Base-by-base conservation (phyloP, 2,329 filamentous ascomycete species). In the Diaporthe vaccinii region DNA sequence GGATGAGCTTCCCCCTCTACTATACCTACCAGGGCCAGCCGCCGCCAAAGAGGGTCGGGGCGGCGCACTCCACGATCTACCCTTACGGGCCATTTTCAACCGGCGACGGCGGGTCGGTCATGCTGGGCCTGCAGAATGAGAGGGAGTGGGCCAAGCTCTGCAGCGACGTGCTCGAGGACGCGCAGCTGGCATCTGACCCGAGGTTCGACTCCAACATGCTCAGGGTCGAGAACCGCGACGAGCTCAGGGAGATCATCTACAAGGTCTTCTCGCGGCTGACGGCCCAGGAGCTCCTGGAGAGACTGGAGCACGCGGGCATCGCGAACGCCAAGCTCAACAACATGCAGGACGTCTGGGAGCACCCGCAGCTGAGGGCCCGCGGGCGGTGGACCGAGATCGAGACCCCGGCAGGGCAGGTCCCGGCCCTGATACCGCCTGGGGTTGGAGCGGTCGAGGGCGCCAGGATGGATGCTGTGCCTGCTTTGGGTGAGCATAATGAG, bases 41-140 rank as follows among this genome's bases (percentile, higher is more conserved):
- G 0, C 82, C 84, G 0, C 88, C 88, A 0, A 80, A 80, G 2
- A 84, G 87, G 2, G 85, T 85, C 0, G 89, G 89, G 1, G 88
- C 89, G 0, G 86, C 87, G 1, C 89, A 91, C 76, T 88, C 89
- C 0, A 82, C 86, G 0, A 89, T 91, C 8, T 91, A 90, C 75
- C 89, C 89, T 0, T 91, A 91, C 65, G 89, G 89, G 0, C 88
- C 88, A 0, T 91, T 91, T 62, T 81, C 86, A 49, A 86, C 88
- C 0, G 86, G 86, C 0, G 85, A 85, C 14, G 85, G 84, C 0
- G 84, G 84, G 0, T 84, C 86, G 0, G 88, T 91, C 20, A 90
- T 90, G 87, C 80, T 91, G 5, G 89, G 89, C 0, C 84, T 91
- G 31, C 89, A 91, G 78, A 91, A 91, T 75, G 89, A 90, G 81